These are phyloP conservation scores for Diaporthe humulicola DNA, from an alignment of 2,329 filamentous ascomycete species.

Conservation along the genomic window DNA sequence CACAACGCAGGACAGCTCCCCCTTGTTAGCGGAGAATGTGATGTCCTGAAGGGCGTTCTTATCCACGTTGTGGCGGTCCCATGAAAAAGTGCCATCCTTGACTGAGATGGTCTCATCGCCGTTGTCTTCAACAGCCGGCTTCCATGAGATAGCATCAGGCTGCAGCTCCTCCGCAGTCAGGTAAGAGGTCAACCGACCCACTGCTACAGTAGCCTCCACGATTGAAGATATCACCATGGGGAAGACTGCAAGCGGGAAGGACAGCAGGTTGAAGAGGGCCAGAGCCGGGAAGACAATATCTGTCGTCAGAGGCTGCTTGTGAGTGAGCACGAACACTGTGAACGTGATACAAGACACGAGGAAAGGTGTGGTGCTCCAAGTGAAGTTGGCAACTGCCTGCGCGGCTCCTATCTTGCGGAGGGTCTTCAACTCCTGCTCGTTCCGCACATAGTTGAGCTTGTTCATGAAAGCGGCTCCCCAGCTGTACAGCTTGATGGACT, in stretches of 20 bases:
- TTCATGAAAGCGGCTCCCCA: conserved; percentile 99
- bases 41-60: conserved; percentile 83
- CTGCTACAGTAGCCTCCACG: conserved; percentile 95
- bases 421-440: conserved; percentile 95
- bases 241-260: conserved; percentile 92
- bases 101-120: conserved; percentile 91
- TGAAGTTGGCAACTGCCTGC: conserved; percentile 95
- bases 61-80: conserved; percentile 82
- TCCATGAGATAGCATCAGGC: conserved; percentile 79
- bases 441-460: conserved; percentile 94
- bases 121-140: conserved; percentile 77
- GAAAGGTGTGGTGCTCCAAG: conserved; percentile 97
- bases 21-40: conserved; percentile 89
- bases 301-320: conserved; percentile 84
- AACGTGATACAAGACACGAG: conserved; percentile 98
- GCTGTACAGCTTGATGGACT: conserved; percentile 98
- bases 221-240: conserved; percentile 99
- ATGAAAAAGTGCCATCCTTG: conserved; percentile 89
- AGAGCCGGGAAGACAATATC: conserved; percentile 95
- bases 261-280: conserved; percentile 96
- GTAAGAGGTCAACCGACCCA: conserved; percentile 86
- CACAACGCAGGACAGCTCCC: conserved; percentile 92
- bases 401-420: conserved; percentile 95
- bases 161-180: conserved; percentile 92
- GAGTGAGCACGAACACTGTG: conserved; percentile 90